phyloP scores from a whole-genome alignment of 306 rosid genomes.

The Prunus mongolica region DNA sequence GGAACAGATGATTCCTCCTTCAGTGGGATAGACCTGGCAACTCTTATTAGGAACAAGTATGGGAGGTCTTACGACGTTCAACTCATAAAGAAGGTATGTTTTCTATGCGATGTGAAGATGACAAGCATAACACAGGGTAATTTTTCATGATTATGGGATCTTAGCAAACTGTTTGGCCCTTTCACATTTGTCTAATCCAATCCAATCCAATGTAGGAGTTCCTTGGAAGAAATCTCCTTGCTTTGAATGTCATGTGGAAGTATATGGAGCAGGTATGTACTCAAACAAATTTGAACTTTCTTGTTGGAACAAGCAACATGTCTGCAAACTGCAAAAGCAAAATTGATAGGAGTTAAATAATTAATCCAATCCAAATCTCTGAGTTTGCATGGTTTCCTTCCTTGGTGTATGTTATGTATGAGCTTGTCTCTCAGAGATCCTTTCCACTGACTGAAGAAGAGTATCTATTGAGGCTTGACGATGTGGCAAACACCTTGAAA shows the following conservation, averaged over 20 bases:
- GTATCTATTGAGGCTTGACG: constrained; percentile 89
- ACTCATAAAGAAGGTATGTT: constrained; percentile 80
- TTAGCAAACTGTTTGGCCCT: neutral
- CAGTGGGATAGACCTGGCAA: constrained; percentile 91
- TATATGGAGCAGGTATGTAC: constrained; percentile 85
- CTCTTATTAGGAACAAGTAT: constrained; percentile 85
- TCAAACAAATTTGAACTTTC: neutral
- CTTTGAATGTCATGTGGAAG: constrained; percentile 99
- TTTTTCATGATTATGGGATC: neutral
- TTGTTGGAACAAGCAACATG: neutral
- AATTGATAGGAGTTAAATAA: neutral
- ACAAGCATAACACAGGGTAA: neutral
- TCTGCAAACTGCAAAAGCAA: neutral
- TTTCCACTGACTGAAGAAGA: constrained; percentile 97
- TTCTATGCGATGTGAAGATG: neutral
- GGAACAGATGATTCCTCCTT: constrained; percentile 84
- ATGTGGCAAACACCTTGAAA: constrained; percentile 78
- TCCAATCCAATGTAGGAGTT: constrained; percentile 55
- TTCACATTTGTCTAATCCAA: constrained; percentile 1
- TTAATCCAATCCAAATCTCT: neutral
- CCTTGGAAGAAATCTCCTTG: constrained; percentile 93
- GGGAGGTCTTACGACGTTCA: constrained; percentile 95
- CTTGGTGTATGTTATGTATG: neutral
- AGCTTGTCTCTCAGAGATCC: constrained; percentile 54
- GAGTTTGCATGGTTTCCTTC: neutral